phyloP scores from a whole-genome alignment of 2,329 filamentous ascomycete species.

The Colletotrichum tofieldiae region DNA sequence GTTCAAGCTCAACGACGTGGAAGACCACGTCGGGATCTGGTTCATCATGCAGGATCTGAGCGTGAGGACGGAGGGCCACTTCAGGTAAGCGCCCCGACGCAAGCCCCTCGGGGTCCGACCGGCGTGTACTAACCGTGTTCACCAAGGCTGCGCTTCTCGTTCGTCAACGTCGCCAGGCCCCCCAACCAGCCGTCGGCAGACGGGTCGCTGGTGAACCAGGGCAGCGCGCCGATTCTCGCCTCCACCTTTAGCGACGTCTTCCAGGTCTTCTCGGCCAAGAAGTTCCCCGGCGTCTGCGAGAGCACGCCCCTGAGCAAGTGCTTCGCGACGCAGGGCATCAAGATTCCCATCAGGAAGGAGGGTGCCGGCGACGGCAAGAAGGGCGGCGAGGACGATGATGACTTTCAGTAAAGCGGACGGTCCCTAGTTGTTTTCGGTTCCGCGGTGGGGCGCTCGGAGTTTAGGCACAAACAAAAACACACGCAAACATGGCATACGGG shows the following conservation, averaged over 20 bases:
- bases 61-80: slow-evolving; percentile 91
- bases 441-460: slow-evolving; percentile 13
- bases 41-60: slow-evolving; percentile 97
- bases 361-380: slow-evolving; percentile 63
- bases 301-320: slow-evolving; percentile 92
- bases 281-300: slow-evolving; percentile 97
- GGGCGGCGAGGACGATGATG: slow-evolving; percentile 69
- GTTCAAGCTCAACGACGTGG: slow-evolving; percentile 83
- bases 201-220: slow-evolving; percentile 74
- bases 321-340: slow-evolving; percentile 94
- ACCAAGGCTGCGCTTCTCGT: slow-evolving; percentile 75
- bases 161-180: slow-evolving; percentile 79
- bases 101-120: neutral
- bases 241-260: slow-evolving; percentile 90
- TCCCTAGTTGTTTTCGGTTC: neutral
- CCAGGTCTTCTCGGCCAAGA: slow-evolving; percentile 96
- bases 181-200: slow-evolving; percentile 51
- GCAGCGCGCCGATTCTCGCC: slow-evolving; percentile 85
- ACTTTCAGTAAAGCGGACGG: slow-evolving; percentile 38
- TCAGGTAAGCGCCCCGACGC: slow-evolving; percentile 75
- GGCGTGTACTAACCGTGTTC: slow-evolving; percentile 6
- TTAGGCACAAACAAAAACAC: neutral
- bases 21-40: slow-evolving; percentile 91
- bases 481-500: slow-evolving; percentile 9
- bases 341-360: slow-evolving; percentile 96